Base-by-base conservation (phyloP, 2,329 filamentous ascomycete species). In the Trichoderma atrobrunneum region DNA sequence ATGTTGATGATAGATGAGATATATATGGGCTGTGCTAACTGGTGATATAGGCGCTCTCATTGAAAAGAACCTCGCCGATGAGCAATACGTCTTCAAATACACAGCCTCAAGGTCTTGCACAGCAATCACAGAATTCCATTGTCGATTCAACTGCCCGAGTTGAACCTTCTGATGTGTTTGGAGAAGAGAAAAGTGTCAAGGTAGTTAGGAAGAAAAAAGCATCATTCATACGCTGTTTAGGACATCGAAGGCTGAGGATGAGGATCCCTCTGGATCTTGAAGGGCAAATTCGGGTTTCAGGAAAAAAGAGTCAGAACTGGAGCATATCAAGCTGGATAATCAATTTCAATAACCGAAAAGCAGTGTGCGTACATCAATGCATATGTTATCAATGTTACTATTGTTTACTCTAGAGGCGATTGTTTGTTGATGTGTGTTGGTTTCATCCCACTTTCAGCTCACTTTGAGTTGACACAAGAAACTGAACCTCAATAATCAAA, bases 211-310 rank as follows among this genome's bases (percentile, higher is more conserved):
- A 71, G 63, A 73, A 69, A 36, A 75, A 72, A 72, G 74, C 36
- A 71, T 76, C 28, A 73, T 76, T n/a, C 69, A 72, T 5, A 70
- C 67, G 12, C 30, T 76, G 54, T 71, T 72, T n/a, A 63, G 74
- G 39, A 70, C 65, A 24, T 54, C 72, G 7, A 73, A 24, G 28
- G 36, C 8, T 30, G 65, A 66, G 26, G 70, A 66, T 16, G 61
- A 48, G 18, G 57, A 36, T 12, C 10, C 34, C 7, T 34, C 48
- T 11, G 10, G 24, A 14, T 56, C 39, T 26, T 24, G 7, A 62
- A 28, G 36, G 36, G 3, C 7, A 14, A 18, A 26, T 51, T 14
- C 5, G 36, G 2, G 10, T 28, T 30, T n/a, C 6, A 11, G 8
- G 14, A 48, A 54, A 21, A 18, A 10, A 14, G 16, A 0, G 2